A percentile compares a stretch with the other conserved stretches of the same genome.
Evolutionary conservation across 495 filamentous ascomycete species (phyloP).

Genomic region (Aspergillus mulundensis): DNA sequence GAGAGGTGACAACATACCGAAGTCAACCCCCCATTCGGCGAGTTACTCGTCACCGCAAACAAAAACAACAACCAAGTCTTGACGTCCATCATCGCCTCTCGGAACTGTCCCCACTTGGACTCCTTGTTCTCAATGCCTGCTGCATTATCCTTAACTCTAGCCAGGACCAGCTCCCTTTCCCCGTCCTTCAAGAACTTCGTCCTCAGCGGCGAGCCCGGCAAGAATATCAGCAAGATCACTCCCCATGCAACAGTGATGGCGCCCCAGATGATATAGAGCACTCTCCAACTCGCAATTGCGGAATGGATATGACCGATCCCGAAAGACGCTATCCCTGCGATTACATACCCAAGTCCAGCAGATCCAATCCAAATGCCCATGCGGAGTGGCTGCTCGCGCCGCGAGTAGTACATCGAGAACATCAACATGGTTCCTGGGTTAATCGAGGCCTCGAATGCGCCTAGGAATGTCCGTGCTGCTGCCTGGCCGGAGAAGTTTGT

Average conservation of each 20-base stretch:
- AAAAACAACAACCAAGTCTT: constrained; percentile 47
- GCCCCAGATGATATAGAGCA: constrained; percentile 49
- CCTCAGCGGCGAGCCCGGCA: constrained; percentile 44
- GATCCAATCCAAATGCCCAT: neutral
- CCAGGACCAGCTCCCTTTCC: constrained; percentile 39
- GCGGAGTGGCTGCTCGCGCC: neutral
- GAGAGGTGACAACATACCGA: constrained; percentile 23
- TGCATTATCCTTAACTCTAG: constrained; percentile 39
- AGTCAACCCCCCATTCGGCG: constrained; percentile 38
- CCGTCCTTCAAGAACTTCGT: constrained; percentile 42
- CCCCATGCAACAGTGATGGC: constrained; percentile 31
- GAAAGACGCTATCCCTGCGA: constrained; percentile 26
- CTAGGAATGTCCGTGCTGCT: neutral
- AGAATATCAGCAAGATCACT: constrained; percentile 32
- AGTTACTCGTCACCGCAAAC: constrained; percentile 32
- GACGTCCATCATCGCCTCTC: constrained; percentile 42
- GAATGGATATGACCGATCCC: constrained; percentile 47
- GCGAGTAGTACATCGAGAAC: neutral
- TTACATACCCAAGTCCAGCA: neutral
- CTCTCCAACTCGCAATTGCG: constrained; percentile 43
- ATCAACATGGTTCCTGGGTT: neutral
- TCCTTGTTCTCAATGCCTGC: constrained; percentile 46
- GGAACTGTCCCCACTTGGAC: constrained; percentile 47
- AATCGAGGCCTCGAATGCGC: neutral
- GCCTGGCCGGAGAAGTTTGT: neutral